phyloP scores from a whole-genome alignment of 2,329 filamentous ascomycete genomes.

The Helotiales sp. region DNA sequence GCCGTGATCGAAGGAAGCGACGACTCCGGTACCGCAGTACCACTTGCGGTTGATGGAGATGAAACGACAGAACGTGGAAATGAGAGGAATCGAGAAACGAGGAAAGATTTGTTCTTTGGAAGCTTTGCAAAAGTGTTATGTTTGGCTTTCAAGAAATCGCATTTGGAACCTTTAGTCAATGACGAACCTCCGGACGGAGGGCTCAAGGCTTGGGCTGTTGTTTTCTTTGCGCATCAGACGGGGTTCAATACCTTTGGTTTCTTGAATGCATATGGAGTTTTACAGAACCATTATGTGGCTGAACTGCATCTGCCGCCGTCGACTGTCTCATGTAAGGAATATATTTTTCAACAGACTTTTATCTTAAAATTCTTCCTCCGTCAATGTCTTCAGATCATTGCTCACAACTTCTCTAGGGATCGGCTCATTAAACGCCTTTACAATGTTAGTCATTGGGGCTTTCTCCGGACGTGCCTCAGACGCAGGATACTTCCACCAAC shows the following conservation, averaged over 20 bases:
- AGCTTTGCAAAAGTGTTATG: background rate
- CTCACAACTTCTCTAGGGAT: conserved; percentile 38
- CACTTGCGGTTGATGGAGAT: background rate
- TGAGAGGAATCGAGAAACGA: background rate
- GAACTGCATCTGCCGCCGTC: conserved; percentile 43
- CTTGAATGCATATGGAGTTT: conserved; percentile 39
- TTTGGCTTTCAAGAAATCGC: conserved; percentile 8
- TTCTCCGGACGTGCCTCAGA: conserved; percentile 27
- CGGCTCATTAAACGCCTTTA: conserved; percentile 48
- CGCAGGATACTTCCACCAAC: conserved; percentile 39
- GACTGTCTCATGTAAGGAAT: conserved; percentile 44
- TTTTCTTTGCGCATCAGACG: conserved; percentile 38
- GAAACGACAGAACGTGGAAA: background rate
- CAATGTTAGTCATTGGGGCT: conserved; percentile 48
- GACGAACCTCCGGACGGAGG: conserved; percentile 29
- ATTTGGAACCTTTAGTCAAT: conserved; percentile 6
- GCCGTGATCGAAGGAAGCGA: background rate
- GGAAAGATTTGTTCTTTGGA: background rate
- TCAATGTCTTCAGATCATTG: background rate
- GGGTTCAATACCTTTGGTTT: conserved; percentile 44
- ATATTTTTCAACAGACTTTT: background rate
- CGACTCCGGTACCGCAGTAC: conserved; percentile 6
- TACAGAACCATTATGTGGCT: conserved; percentile 48
- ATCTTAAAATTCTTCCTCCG: background rate
- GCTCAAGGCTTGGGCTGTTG: conserved; percentile 42